phyloP scores from a whole-genome alignment of 768 basidiomycete species.

The Sporobolomyces roseus region DNA sequence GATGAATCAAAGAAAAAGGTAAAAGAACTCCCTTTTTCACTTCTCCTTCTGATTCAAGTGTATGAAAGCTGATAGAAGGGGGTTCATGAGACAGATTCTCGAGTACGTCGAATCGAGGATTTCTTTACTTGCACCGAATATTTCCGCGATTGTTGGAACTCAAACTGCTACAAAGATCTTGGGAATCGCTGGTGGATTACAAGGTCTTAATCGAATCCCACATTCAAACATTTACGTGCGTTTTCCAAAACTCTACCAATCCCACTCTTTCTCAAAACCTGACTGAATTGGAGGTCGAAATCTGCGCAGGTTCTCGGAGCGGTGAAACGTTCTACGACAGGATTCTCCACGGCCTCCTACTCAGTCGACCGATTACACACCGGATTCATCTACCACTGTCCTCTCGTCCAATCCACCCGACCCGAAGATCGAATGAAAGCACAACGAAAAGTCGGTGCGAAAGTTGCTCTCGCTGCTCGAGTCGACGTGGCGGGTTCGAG shows the following conservation, averaged over 20 bases:
- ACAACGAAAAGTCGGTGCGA: constrained; percentile 89
- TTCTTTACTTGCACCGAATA: constrained; percentile 95
- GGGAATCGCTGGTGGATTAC: constrained; percentile 91
- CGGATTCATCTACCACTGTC: constrained; percentile 93
- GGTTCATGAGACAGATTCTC: constrained; percentile 66
- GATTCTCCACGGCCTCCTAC: constrained; percentile 82
- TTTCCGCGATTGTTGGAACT: constrained; percentile 97
- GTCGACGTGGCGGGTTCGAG: constrained; percentile 86
- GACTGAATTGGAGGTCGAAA: too few relatives aligned
- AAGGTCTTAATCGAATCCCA: constrained; percentile 87
- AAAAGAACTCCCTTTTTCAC: constrained; percentile 61
- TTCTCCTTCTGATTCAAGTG: neutral
- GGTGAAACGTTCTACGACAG: constrained; percentile 83
- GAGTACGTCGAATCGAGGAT: constrained; percentile 99
- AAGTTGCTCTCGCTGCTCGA: constrained; percentile 79
- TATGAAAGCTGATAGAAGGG: too few relatives aligned
- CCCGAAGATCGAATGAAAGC: constrained; percentile 85
- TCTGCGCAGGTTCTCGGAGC: constrained; percentile 76
- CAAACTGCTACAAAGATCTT: constrained; percentile 97
- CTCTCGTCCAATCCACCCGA: constrained; percentile 76
- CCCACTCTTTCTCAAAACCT: too few relatives aligned
- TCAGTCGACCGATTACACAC: constrained; percentile 66
- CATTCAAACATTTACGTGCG: constrained; percentile 89
- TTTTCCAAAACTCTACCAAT: too few relatives aligned
- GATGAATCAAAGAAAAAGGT: constrained; percentile 83